Percentiles rank a stretch among this genome's conserved stretches.
phyloP scores from a whole-genome alignment of 441 rosid genomes.

The Croton laevigatus region DNA sequence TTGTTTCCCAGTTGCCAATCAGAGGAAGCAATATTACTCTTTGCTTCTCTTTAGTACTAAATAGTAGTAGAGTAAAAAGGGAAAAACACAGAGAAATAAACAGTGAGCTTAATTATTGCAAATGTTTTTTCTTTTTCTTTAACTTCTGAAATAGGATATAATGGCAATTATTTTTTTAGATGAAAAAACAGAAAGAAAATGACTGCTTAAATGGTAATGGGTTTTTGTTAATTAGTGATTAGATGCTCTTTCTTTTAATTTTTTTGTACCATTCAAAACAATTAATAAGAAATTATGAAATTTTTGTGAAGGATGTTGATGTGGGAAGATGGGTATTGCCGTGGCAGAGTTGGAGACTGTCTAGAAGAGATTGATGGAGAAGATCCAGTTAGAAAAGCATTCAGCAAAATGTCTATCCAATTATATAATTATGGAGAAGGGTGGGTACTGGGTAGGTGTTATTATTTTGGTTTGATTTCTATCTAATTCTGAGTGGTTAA shows the following conservation, averaged over 20 bases:
- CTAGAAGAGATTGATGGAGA: constrained; percentile 82
- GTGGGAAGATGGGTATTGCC: constrained; percentile 99
- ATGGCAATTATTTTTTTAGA: no score
- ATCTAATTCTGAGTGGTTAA: constrained; percentile 3
- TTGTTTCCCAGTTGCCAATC: constrained; percentile 23
- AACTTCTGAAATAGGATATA: no score
- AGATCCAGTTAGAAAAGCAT: constrained; percentile 93
- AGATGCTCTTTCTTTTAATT: background rate
- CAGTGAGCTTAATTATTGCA: background rate
- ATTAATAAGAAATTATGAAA: constrained; percentile 9
- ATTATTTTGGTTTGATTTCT: constrained; percentile 18
- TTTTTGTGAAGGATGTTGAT: constrained; percentile 79
- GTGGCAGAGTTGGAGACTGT: constrained; percentile 75
- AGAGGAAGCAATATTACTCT: background rate
- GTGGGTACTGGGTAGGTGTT: constrained; percentile 99
- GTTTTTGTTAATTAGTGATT: constrained; percentile 11
- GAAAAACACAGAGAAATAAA: background rate
- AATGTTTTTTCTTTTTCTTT: background rate
- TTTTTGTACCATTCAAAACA: background rate
- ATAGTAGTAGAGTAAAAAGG: constrained; percentile 1
- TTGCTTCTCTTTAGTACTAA: background rate
- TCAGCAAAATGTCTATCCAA: constrained; percentile 99
- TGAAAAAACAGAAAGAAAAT: background rate
- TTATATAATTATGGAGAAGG: constrained; percentile 99
- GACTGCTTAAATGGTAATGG: constrained; percentile 4